phyloP scores from a whole-genome alignment of 2,329 filamentous ascomycete species.

The Fusarium staphyleae region DNA sequence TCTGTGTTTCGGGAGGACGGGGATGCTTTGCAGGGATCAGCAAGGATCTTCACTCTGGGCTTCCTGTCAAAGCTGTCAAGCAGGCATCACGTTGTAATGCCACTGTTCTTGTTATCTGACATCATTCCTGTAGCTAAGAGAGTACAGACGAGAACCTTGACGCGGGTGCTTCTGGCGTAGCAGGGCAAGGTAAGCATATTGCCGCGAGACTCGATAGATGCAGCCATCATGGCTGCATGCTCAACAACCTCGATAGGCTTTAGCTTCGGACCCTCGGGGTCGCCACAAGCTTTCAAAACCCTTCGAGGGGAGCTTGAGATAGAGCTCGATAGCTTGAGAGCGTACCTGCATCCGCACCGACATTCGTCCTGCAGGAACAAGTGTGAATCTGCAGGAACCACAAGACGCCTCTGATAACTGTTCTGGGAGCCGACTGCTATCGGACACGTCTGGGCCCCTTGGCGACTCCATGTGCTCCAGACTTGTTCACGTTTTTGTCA shows the following conservation, averaged over 20 bases:
- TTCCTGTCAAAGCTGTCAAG: conserved; percentile 2
- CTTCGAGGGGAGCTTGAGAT: neutral
- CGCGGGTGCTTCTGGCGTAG: neutral
- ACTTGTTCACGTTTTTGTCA: conserved; percentile 5
- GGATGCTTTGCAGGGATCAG: conserved; percentile 4
- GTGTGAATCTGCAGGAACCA: conserved; percentile 15
- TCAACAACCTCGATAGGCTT: neutral
- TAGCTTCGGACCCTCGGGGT: conserved; percentile 9
- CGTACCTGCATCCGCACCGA: conserved; percentile 15
- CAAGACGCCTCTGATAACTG: conserved; percentile 4
- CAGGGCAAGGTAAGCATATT: neutral
- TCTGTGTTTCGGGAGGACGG: conserved; percentile 17
- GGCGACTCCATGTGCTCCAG: conserved; percentile 16
- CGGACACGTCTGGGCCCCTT: conserved; percentile 26
- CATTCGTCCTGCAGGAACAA: conserved; percentile 15
- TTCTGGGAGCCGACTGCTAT: conserved; percentile 15
- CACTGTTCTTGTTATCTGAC: neutral
- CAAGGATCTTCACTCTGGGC: conserved; percentile 1
- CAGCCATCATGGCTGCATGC: neutral
- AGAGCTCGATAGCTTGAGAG: neutral
- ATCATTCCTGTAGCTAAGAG: neutral
- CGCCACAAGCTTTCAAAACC: neutral
- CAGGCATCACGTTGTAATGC: neutral
- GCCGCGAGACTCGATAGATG: neutral
- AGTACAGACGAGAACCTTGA: neutral